These are phyloP conservation scores for Lipomyces kockii DNA, from an alignment of 805 yeast species.

Conservation along the genomic window DNA sequence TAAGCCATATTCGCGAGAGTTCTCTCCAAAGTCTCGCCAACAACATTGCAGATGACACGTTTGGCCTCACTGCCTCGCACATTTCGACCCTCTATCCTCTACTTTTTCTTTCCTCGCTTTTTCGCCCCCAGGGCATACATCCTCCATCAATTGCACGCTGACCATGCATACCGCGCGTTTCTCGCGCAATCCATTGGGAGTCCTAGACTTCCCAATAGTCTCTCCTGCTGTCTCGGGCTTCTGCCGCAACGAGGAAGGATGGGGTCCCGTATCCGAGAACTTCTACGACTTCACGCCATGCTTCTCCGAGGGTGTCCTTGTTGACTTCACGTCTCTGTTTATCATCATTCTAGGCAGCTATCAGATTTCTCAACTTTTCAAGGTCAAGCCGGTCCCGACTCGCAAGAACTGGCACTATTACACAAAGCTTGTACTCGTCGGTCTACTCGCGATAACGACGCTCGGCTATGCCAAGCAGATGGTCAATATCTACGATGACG, in stretches of 20 bases:
- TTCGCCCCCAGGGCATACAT: neutral
- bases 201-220: slow-evolving; percentile 22
- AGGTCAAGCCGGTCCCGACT: slow-evolving; percentile 37
- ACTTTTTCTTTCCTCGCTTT: neutral
- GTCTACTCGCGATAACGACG: slow-evolving; percentile 38
- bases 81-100: neutral
- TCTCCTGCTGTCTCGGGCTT: slow-evolving; percentile 28
- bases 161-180: slow-evolving; percentile 10
- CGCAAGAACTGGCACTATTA: slow-evolving; percentile 37
- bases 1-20: neutral
- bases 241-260: slow-evolving; percentile 43
- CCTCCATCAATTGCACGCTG: neutral
- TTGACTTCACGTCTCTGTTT: slow-evolving; percentile 41
- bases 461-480: slow-evolving; percentile 28
- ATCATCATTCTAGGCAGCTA: neutral
- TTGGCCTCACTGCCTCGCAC: neutral
- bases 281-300: slow-evolving; percentile 46
- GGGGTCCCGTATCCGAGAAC: slow-evolving; percentile 46
- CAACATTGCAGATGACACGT: neutral
- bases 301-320: slow-evolving; percentile 47
- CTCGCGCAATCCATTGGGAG: slow-evolving; percentile 10
- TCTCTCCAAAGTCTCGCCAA: neutral
- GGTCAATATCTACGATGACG: slow-evolving; percentile 41
- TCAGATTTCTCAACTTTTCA: slow-evolving; percentile 27
- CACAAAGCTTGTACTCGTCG: slow-evolving; percentile 35